Evolutionary conservation across 2,329 filamentous ascomycete genomes (phyloP).

Genomic region (Neofusicoccum umdonicola): DNA sequence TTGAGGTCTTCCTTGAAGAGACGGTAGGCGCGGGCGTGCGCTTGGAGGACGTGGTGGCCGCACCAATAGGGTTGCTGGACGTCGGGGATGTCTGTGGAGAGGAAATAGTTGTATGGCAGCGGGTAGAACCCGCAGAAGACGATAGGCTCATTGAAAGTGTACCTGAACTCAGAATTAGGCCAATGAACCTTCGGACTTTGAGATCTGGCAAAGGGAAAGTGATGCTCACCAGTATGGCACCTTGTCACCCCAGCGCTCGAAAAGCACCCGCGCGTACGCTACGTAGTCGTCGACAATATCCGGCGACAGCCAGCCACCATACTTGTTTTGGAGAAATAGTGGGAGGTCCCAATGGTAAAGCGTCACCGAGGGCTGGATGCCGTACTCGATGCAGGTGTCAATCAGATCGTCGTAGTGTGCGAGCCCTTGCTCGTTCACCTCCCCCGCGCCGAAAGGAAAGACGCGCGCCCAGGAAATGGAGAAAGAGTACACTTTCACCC

Average conservation of each 20-base stretch:
- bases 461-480: constrained; percentile 51
- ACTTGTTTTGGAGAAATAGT: constrained; percentile 35
- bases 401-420: constrained; percentile 52
- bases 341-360: constrained; percentile 32
- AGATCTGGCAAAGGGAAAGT: no score
- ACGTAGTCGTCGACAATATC: constrained; percentile 38
- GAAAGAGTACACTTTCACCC: constrained; percentile 40
- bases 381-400: constrained; percentile 41
- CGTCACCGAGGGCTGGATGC: constrained; percentile 46
- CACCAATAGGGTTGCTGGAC: constrained; percentile 34
- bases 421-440: constrained; percentile 47
- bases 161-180: constrained; percentile 23
- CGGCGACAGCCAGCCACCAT: constrained; percentile 23
- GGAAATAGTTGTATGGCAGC: constrained; percentile 32
- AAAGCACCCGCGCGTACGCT: constrained; percentile 42
- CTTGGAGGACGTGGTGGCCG: constrained; percentile 37
- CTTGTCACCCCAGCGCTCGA: constrained; percentile 38
- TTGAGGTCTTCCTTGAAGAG: constrained; percentile 43
- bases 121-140: constrained; percentile 24
- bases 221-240: constrained; percentile 28
- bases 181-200: no score
- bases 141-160: constrained; percentile 44
- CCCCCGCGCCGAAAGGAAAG: constrained; percentile 46
- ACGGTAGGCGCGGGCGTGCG: constrained; percentile 39
- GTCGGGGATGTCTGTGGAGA: constrained; percentile 32